phyloP scores from a whole-genome alignment of 176 grass and related monocot species.

The Carex littledalei region DNA sequence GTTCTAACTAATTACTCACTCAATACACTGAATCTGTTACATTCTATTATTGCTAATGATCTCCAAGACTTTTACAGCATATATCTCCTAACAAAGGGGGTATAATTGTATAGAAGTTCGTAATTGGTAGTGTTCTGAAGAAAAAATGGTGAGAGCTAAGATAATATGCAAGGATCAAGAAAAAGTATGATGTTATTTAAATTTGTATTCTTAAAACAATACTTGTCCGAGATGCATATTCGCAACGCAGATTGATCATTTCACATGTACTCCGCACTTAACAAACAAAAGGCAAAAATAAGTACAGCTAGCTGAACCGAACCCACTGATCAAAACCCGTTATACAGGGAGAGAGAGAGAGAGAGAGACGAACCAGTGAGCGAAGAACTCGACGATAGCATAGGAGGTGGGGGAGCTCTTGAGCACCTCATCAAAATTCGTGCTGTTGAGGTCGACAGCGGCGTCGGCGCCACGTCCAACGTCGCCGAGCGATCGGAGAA shows the following conservation, averaged over 20 bases:
- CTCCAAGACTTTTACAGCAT: no score
- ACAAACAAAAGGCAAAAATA: not conserved
- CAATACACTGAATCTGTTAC: no score
- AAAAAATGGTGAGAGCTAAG: not conserved
- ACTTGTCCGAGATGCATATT: not conserved
- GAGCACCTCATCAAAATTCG: conserved; percentile 61
- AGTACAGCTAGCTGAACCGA: not conserved
- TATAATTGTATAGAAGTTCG: not conserved
- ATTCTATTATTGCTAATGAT: no score
- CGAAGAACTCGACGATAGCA: conserved; percentile 99
- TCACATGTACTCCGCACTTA: not conserved
- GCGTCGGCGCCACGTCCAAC: conserved; percentile 25
- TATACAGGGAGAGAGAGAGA: not conserved
- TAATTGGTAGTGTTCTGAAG: not conserved
- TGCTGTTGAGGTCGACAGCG: conserved; percentile 78
- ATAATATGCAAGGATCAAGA: not conserved
- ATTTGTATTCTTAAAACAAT: not conserved
- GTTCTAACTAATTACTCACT: no score
- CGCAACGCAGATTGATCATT: not conserved
- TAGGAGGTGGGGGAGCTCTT: conserved; percentile 51
- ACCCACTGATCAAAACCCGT: not conserved
- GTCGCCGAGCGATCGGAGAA: conserved; percentile 46
- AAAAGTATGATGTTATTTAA: not conserved
- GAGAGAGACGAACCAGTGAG: conserved; percentile 49
- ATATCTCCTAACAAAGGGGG: no score